Base-by-base conservation (phyloP, 306 rosid species). In the Prinsepia uniflora region DNA sequence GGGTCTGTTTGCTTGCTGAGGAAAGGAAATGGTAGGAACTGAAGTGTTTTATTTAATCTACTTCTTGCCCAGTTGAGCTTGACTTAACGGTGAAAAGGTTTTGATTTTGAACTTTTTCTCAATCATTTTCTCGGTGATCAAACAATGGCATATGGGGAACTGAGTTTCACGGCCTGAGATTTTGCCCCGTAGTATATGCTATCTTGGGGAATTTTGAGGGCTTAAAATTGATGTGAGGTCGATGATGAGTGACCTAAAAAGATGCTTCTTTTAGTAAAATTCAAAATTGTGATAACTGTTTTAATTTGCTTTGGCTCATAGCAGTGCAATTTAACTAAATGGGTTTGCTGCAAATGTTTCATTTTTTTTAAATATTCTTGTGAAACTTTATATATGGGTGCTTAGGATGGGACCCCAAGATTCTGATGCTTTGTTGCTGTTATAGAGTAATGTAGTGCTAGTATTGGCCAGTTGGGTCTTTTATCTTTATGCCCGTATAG, bases 381-480 rank as follows among this genome's bases (percentile, higher is more conserved):
- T 40, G 67, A 61, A 75, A 42, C 72, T 77, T 85, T 76, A 18
- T 80, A 79, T 80, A 15, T 82, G 72, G 54, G 76, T 76, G 89
- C 76, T 83, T 68, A 49, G 75, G 84, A 77, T 84, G 87, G 92
- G 88, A 80, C 88, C 84, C 72, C 67, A 71, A 70, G 95, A 82
- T 91, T 94, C 90, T 80, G 91, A 94, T 91, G 87, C 96, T 86
- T 57, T 56, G 65, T 14, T 83, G 80, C 76, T 78, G 79, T 75
- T 42, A 48, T 75, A 74, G 76, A 77, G 74, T 70, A 83, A 72
- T 85, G 64, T 62, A 83, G 71, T 83, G 63, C 68, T 54, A 43
- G 75, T 49, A 64, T 60, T 84, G 77, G 78, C 64, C 24, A 43
- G 43, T 43, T 57, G 66, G 83, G 78, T 75, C 86, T 70, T 85